Base-by-base conservation (phyloP, 2,329 filamentous ascomycete species). In the Fusarium coffeatum region DNA sequence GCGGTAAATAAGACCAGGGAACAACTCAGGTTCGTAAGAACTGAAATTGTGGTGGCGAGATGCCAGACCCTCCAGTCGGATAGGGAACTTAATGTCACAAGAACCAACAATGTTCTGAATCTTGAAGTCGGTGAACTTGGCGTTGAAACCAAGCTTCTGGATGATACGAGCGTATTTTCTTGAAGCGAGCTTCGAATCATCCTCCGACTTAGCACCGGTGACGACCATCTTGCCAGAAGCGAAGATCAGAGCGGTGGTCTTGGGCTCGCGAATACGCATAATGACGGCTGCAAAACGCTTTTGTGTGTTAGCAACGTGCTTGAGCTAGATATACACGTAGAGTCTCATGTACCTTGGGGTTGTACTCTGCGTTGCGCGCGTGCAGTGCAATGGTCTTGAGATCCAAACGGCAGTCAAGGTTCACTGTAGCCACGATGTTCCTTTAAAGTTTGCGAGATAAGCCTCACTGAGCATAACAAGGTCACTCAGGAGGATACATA, bases 51-150 rank as follows among this genome's bases (percentile, higher is more conserved):
- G 95, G 88, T 99, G 96, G 83, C 94, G 93, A 74, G 92, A 96
- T 18, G 96, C 96, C 79, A 99, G 86, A 83, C 96, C 96, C 81
- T 98, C 96, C 63, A 99, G 87, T 73, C 96, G 93, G 76, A 99
- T 98, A 56, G 96, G 96, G 84, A 99, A 99, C 87, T 98, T 98
- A 87, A 99, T 98, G 80, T 99, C 96, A 82, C 95, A 98, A 65
- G 94, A 97, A 71, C 96, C 96, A 73, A 99, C 96, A 72, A 99
- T 98, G 83, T 99, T 99, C 86, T 98, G 94, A 78, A 99, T 99
- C 89, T 98, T 99, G 86, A 99, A 99, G 82, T 99, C 96, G 73
- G 94, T 98, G 83, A 99, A 98, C 89, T 98, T 98, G 77, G 96
- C 95, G 75, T 98, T 97, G 88, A 99, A 99, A 69, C 96, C 96